Evolutionary conservation across 1,284 basidiomycete genomes (phyloP).

Genomic region (Rhizoctonia solani): DNA sequence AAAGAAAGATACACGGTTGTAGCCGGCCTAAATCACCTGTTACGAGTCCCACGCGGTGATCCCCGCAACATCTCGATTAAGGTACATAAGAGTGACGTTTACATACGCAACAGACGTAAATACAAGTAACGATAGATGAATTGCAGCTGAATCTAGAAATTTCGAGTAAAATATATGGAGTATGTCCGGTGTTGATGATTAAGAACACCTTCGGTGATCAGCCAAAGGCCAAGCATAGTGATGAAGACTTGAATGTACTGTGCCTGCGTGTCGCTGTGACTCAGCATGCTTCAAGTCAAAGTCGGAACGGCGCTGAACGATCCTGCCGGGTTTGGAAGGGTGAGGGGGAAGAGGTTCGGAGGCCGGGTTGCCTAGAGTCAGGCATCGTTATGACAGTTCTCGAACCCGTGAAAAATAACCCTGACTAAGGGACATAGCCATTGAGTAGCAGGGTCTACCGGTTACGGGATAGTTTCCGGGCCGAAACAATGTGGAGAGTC

Average conservation of each 20-base stretch:
- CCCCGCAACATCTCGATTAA: neutral
- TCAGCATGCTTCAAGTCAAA: neutral
- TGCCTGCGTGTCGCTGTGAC: no score
- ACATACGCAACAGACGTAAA: neutral
- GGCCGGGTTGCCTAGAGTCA: constrained; percentile 23
- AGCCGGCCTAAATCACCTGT: neutral
- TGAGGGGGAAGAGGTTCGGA: neutral
- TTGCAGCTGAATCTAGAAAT: neutral
- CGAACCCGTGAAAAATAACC: no score
- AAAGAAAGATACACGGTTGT: neutral
- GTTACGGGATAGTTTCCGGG: neutral
- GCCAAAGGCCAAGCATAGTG: no score
- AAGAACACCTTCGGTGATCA: neutral
- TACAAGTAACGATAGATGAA: neutral
- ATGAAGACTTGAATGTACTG: no score
- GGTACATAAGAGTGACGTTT: no score
- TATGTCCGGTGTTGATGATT: neutral
- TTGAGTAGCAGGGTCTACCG: neutral
- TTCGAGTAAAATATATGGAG: neutral
- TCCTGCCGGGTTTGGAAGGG: neutral
- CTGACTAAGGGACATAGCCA: no score
- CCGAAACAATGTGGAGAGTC: constrained; percentile 1
- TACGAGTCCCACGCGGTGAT: neutral
- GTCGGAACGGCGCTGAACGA: neutral
- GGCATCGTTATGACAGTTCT: no score